Evolutionary conservation across 352 stramenopile genomes (phyloP), one percentile per base, ranked within the genome.

Genomic region (Pythium dissotocum): DNA sequence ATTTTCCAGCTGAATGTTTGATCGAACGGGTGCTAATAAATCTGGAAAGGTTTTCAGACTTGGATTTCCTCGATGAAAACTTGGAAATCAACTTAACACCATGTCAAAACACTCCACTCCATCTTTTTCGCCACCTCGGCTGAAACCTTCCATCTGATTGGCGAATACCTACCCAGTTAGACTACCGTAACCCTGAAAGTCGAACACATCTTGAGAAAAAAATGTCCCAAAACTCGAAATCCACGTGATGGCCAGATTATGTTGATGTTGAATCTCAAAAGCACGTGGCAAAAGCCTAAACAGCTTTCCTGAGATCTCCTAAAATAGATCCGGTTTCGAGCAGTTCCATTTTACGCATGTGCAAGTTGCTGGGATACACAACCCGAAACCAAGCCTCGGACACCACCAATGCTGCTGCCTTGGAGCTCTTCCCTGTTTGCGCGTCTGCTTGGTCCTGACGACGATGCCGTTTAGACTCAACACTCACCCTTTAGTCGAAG

Each of bases 181-280:
- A 6, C 35, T 14, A 42, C 35, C 35, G 7, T 14, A 42, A 42
- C 7, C 28, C 28, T 30, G 28, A 30, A 30, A 30, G 28, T 30
- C 28, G 28, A 30, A 30, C 28, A 49, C 4, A 21, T 26, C 42
- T n/a, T n/a, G 38, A n/a, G 38, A 49, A 49, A 7, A 7, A 49
- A 24, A 49, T 49, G 42, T 49, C 42, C 42, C 42, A 49, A 49
- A 24, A 24, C 42, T 49, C 42, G 42, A 49, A 49, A 49, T 49
- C 42, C 42, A 49, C 16, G 14, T 49, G 42, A 49, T 49, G 42
- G 42, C 42, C 42, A 2, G 42, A 14, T 16, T 49, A 24, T 49
- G 42, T 49, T 16, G 28, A 26, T 6, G 42, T 49, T 49, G 42
- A 49, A 49, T 49, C 42, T 49, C 5, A 16, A 13, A 16, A 49